phyloP scores from a whole-genome alignment of 805 yeast species.

The Candida xyloterini region DNA sequence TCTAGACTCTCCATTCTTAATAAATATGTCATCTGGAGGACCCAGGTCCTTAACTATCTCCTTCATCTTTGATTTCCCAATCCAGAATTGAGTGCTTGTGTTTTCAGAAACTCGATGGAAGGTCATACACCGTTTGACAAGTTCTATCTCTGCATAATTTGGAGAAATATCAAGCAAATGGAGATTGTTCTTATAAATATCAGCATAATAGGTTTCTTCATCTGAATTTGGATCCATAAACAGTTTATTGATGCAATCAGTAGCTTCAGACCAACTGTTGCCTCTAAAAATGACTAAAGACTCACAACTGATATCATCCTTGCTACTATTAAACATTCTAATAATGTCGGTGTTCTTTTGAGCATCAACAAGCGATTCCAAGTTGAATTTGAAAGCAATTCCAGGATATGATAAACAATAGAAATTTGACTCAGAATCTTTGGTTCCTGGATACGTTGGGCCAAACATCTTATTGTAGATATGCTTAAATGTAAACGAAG shows the following conservation, averaged over 20 bases:
- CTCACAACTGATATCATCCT: conserved; percentile 36
- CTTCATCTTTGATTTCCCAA: conserved; percentile 47
- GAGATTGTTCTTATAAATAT: neutral
- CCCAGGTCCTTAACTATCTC: conserved; percentile 47
- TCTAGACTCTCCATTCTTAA: conserved; percentile 38
- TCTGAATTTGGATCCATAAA: neutral
- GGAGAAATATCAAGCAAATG: neutral
- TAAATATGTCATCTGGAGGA: conserved; percentile 53
- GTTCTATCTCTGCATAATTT: neutral
- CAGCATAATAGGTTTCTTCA: neutral
- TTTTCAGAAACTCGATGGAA: neutral
- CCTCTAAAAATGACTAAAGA: conserved; percentile 42
- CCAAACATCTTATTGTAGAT: conserved; percentile 59
- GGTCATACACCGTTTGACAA: neutral
- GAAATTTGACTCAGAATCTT: conserved; percentile 24
- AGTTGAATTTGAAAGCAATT: conserved; percentile 45
- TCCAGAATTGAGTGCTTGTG: neutral
- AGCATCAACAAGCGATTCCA: neutral
- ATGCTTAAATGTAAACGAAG: conserved; percentile 35
- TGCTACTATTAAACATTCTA: conserved; percentile 25
- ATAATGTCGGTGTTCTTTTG: conserved; percentile 17
- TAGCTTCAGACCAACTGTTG: conserved; percentile 32
- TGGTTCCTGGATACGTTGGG: conserved; percentile 57
- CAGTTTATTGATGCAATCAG: conserved; percentile 3
- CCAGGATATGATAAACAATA: conserved; percentile 58